Evolutionary conservation across 2,329 filamentous ascomycete species (phyloP).

Genomic region (Graphiopsis chlorocephala): DNA sequence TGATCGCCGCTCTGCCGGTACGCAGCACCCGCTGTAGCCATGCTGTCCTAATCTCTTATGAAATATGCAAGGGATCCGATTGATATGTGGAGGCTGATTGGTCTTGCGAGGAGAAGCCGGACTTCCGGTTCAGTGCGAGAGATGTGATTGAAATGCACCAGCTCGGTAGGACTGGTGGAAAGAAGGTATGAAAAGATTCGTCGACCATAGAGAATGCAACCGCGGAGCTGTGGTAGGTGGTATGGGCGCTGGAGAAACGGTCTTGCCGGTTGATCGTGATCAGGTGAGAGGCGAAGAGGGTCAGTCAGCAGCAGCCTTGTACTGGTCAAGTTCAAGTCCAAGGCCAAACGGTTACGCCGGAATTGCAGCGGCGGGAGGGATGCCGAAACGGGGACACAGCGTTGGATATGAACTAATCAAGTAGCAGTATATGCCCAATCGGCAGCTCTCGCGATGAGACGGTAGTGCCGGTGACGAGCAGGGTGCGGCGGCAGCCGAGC

Average conservation of each 20-base stretch:
- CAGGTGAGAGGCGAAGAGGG: not conserved
- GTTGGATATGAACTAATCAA: conserved; percentile 5
- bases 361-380: conserved; percentile 7
- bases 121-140: not conserved
- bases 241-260: not conserved
- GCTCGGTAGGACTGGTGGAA: conserved; percentile 5
- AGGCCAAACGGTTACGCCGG: conserved; percentile 9
- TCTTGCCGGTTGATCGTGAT: not conserved
- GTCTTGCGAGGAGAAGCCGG: not conserved
- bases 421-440: conserved; percentile 1
- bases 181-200: not conserved
- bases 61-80: not conserved
- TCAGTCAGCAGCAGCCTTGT: not conserved
- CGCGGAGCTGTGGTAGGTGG: not conserved
- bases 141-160: not conserved
- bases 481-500: not conserved
- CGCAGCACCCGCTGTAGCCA: not conserved
- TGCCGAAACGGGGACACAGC: not conserved
- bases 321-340: not conserved
- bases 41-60: not conserved
- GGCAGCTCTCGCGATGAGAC: conserved; percentile 1
- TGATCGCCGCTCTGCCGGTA: conserved; percentile 2
- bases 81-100: not conserved
- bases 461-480: not conserved
- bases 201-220: not conserved